phyloP scores from a whole-genome alignment of 2,329 filamentous ascomycete genomes.

The Stenocarpella maydis region DNA sequence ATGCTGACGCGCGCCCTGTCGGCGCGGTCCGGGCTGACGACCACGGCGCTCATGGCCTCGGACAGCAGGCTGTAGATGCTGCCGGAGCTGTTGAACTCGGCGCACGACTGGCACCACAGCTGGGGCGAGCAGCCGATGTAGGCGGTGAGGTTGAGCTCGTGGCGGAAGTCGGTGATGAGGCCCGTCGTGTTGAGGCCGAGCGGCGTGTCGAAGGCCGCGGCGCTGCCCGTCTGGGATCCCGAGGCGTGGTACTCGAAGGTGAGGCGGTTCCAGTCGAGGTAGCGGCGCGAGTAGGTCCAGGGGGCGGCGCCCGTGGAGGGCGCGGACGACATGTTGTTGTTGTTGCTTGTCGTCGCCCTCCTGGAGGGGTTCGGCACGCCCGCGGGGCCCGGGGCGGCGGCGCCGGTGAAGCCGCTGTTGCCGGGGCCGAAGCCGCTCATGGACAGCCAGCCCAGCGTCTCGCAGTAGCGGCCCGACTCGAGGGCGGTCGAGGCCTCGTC shows the following conservation, averaged over 20 bases:
- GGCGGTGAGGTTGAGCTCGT: conserved; percentile 61
- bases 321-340: conserved; percentile 48
- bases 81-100: conserved; percentile 57
- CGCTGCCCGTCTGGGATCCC: conserved; percentile 40
- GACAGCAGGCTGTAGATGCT: conserved; percentile 65
- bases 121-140: conserved; percentile 64
- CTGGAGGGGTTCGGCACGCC: conserved; percentile 51
- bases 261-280: conserved; percentile 74
- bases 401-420: conserved; percentile 52
- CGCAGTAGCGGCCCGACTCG: conserved; percentile 72
- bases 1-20: conserved; percentile 63
- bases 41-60: conserved; percentile 57
- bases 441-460: conserved; percentile 73
- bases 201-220: conserved; percentile 37
- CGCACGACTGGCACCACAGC: conserved; percentile 66
- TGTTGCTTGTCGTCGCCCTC: conserved; percentile 49
- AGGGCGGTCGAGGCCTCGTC: conserved; percentile 68
- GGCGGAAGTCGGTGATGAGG: conserved; percentile 52
- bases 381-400: conserved; percentile 45
- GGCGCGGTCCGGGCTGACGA: conserved; percentile 60
- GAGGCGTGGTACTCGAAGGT: conserved; percentile 70
- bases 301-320: no score
- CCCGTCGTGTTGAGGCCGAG: conserved; percentile 36
- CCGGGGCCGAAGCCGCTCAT: conserved; percentile 64
- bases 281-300: conserved; percentile 63